phyloP scores from a whole-genome alignment of 2,329 filamentous ascomycete species.

The Xylariaceae sp. region DNA sequence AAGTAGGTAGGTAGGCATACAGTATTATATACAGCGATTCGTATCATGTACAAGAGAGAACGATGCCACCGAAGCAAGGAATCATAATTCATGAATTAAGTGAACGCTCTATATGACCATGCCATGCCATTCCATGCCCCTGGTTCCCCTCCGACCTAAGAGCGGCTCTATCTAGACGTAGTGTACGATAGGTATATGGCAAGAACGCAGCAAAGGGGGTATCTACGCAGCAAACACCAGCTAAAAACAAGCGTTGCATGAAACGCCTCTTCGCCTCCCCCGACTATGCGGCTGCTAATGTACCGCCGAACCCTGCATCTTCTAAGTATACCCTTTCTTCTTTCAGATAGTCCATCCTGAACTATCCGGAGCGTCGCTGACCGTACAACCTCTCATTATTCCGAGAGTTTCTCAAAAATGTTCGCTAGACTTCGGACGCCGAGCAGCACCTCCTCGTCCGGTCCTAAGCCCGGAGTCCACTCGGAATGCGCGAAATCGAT shows the following conservation, averaged over 20 bases:
- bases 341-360: background rate
- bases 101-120: constrained; percentile 5
- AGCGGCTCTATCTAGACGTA: constrained; percentile 6
- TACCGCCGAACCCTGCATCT: constrained; percentile 4
- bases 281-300: constrained; percentile 2
- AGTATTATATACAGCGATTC: too few species aligned
- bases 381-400: constrained; percentile 19
- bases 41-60: background rate
- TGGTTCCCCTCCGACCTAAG: constrained; percentile 10
- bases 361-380: background rate
- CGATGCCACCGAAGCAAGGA: background rate
- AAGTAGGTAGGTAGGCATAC: too few species aligned
- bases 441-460: constrained; percentile 75
- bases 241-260: constrained; percentile 8
- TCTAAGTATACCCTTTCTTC: background rate
- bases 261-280: constrained; percentile 21
- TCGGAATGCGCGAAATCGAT: constrained; percentile 96
- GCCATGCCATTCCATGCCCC: background rate
- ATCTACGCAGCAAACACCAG: constrained; percentile 27
- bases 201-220: constrained; percentile 24
- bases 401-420: constrained; percentile 64
- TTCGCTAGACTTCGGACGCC: constrained; percentile 67
- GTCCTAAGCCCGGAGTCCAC: constrained; percentile 75
- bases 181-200: background rate
- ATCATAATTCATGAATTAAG: background rate